Evolutionary conservation across 2,329 filamentous ascomycete species (phyloP), one percentile per base, ranked within the genome.

Genomic region (Daldinia sp.): DNA sequence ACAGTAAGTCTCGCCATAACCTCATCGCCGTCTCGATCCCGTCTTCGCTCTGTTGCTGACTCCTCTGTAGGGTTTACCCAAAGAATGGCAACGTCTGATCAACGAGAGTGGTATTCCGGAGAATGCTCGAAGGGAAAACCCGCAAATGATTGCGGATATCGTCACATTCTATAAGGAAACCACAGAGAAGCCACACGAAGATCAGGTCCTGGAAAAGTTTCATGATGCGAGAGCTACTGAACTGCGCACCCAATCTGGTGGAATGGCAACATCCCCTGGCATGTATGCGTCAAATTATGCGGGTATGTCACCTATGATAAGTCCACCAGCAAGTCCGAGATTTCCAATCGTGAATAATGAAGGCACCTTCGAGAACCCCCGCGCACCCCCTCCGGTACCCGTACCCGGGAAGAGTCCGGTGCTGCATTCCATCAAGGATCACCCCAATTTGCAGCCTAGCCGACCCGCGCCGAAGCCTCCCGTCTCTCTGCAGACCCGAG

Each of bases 161-260:
- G 91, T 99, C 81, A 93, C 92, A 67, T 98, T 98, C 79, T 98
- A 97, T 85, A 97, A 98, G 80, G 95, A 97, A 82, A 97, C 93
- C 72, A 92, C 93, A 28, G 93, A 95, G 74, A 86, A 85, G 74
- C 89, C 89, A 66, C 89, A 90, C 69, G 93, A 98, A 78, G 93
- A 97, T 77, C 92, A 93, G 75, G 91, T 96, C 64, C 93, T 96
- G 85, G 94, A 98, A 80, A 99, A 99, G 80, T 98, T 99, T 79
- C 93, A 97, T 76, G 90, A 97, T 82, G 93, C 92, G 60, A 90
- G 91, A 76, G 86, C 90, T 9, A 78, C 82, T 67, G 86, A 88
- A 66, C 76, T 82, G 74, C 83, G 85, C 72, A 78, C 81, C 71
- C 77, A 83, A 76, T 75, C 82, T 75, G 78, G 82, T 76, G 75